Conservation (phyloP, 1,139 yeast species). For the Yamadazyma membranifaciens region DNA sequence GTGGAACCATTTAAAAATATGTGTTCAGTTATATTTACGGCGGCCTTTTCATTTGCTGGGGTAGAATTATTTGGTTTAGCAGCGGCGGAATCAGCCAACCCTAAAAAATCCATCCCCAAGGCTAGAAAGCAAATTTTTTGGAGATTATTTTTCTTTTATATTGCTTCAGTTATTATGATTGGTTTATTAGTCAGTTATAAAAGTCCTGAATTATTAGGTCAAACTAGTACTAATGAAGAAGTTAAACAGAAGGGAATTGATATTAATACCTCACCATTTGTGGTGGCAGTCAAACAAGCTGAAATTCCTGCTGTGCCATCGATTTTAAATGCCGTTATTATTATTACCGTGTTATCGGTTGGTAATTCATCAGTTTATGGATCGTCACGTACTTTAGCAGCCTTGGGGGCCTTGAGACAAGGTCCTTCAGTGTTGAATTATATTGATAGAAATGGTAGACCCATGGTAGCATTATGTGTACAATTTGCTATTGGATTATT, state of each 20-base stretch:
- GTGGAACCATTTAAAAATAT: slow-evolving; percentile 63
- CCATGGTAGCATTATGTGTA: slow-evolving; percentile 32
- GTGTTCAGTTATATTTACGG: slow-evolving; percentile 77
- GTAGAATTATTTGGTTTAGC: slow-evolving; percentile 35
- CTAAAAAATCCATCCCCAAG: slow-evolving; percentile 31
- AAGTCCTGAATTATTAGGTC: slow-evolving; percentile 18
- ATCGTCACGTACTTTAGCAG: slow-evolving; percentile 34
- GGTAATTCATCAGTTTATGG: slow-evolving; percentile 38
- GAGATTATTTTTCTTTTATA: slow-evolving; percentile 32
- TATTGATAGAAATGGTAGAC: slow-evolving; percentile 35
- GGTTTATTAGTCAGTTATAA: slow-evolving; percentile 33
- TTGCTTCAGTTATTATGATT: slow-evolving; percentile 28
- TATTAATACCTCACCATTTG: slow-evolving; percentile 40
- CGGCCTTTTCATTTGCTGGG: slow-evolving; percentile 74
- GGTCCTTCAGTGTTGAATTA: slow-evolving; percentile 31
- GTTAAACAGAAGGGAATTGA: slow-evolving; percentile 26
- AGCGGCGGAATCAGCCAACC: slow-evolving; percentile 34
- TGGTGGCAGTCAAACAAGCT: slow-evolving; percentile 35
- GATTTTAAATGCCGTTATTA: slow-evolving; percentile 31
- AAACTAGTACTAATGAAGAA: slow-evolving; percentile 14
- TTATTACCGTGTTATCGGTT: slow-evolving; percentile 32
- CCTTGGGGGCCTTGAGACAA: slow-evolving; percentile 34
- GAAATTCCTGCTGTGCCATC: slow-evolving; percentile 32
- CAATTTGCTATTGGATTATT: slow-evolving; percentile 43
- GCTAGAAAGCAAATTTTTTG: slow-evolving; percentile 38